Percentiles rank a stretch among this genome's conserved stretches.
These are phyloP conservation scores for Cordyceps farinosa DNA, from an alignment of 2,329 filamentous ascomycete species.

Conservation along the genomic window DNA sequence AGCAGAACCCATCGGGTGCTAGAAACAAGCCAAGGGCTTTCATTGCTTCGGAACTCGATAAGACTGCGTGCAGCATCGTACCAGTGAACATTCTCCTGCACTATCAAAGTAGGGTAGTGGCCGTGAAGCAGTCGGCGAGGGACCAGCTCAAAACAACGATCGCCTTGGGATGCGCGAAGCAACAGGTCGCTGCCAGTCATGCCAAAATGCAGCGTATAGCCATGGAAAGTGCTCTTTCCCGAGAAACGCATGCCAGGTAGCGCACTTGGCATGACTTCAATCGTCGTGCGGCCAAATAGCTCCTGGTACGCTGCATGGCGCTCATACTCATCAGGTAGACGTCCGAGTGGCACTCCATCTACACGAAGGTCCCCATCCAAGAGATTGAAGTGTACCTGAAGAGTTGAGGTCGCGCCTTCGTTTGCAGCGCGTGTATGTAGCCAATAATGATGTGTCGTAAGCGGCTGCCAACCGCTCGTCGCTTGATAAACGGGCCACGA, in stretches of 20 bases:
- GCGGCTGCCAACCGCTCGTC: not conserved
- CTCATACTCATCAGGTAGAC: constrained; percentile 45
- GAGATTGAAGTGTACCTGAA: constrained; percentile 45
- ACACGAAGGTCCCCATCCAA: constrained; percentile 51
- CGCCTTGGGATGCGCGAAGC: constrained; percentile 30
- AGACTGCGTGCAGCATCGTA: constrained; percentile 29
- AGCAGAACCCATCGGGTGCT: not conserved
- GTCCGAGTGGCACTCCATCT: constrained; percentile 45
- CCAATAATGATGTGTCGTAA: not conserved
- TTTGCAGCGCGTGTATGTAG: not conserved
- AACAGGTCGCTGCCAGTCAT: not conserved
- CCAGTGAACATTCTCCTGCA: constrained; percentile 44
- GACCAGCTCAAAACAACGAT: constrained; percentile 28
- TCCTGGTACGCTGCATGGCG: constrained; percentile 36
- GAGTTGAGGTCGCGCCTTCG: not conserved
- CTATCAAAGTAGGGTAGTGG: constrained; percentile 37
- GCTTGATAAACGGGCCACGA: constrained; percentile 2
- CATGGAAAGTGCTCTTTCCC: constrained; percentile 29
- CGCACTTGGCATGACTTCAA: constrained; percentile 43
- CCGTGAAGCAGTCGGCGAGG: constrained; percentile 29
- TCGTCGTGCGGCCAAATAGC: constrained; percentile 40
- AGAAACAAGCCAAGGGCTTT: not conserved
- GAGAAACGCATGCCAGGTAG: constrained; percentile 40
- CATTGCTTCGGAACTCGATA: not conserved
- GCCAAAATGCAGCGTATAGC: constrained; percentile 36